These are phyloP conservation scores for Sphaceloma murrayae DNA, from an alignment of 2,329 filamentous ascomycete species.

Conservation along the genomic window DNA sequence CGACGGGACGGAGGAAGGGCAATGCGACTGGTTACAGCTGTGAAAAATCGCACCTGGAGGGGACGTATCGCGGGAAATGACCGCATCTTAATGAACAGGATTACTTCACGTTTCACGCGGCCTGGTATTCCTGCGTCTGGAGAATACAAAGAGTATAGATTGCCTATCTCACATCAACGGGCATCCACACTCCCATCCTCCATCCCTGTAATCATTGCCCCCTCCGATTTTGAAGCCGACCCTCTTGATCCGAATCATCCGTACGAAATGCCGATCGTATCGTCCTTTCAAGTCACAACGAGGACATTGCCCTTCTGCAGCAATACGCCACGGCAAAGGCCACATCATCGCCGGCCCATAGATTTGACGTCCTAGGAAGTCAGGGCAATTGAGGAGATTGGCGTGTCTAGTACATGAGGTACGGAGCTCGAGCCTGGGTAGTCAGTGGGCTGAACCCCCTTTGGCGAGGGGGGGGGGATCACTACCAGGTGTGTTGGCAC, in stretches of 20 bases:
- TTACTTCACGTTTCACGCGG: no score
- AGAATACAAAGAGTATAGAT: no score
- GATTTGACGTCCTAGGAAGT: not conserved
- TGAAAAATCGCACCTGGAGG: no score
- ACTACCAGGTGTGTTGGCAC: slow-evolving; percentile 14
- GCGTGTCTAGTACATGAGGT: slow-evolving; percentile 1
- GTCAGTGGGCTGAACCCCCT: not conserved
- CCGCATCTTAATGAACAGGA: no score
- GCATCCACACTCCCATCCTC: slow-evolving; percentile 2
- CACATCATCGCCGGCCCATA: slow-evolving; percentile 6
- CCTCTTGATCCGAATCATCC: slow-evolving; percentile 10
- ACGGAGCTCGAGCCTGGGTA: not conserved
- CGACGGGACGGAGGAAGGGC: no score
- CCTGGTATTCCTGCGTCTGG: no score
- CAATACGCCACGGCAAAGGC: slow-evolving; percentile 10
- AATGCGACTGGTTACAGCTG: no score
- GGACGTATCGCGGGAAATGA: no score
- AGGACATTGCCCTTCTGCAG: slow-evolving; percentile 3
- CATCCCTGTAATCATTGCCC: not conserved
- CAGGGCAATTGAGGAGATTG: slow-evolving; percentile 11
- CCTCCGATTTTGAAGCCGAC: slow-evolving; percentile 9
- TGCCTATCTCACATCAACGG: slow-evolving; percentile 4
- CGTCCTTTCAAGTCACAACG: not conserved
- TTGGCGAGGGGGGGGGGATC: no score
- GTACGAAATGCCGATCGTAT: slow-evolving; percentile 2